phyloP scores from a whole-genome alignment of 352 stramenopile species.

The Thraustotheca clavata region DNA sequence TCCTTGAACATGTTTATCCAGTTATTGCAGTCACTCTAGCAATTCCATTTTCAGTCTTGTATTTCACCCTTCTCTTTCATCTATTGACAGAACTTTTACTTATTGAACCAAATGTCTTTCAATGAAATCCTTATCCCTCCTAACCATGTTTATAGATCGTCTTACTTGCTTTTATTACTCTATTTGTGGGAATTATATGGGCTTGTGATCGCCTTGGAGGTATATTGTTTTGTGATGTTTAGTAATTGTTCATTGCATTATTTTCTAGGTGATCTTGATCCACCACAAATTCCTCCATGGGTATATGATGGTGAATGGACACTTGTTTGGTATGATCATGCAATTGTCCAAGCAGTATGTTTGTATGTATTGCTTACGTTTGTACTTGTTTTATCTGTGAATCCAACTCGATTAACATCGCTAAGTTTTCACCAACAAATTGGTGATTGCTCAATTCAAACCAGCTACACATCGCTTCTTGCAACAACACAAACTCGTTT shows the following conservation, averaged over 20 bases:
- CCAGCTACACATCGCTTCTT: slow-evolving; percentile 51
- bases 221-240: neutral
- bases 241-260: neutral
- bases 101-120: neutral
- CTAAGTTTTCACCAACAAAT: slow-evolving; percentile 64
- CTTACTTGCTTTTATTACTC: neutral
- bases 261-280: neutral
- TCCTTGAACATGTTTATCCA: neutral
- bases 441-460: slow-evolving; percentile 53
- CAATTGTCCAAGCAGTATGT: slow-evolving; percentile 73
- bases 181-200: slow-evolving; percentile 3
- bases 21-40: neutral
- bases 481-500: slow-evolving; percentile 46
- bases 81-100: neutral
- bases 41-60: neutral
- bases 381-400: slow-evolving; percentile 49
- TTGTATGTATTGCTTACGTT: slow-evolving; percentile 52
- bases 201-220: slow-evolving; percentile 3
- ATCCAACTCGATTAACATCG: slow-evolving; percentile 63
- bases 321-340: slow-evolving; percentile 66
- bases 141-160: neutral
- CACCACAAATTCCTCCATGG: slow-evolving; percentile 22
- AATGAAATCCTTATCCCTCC: neutral
- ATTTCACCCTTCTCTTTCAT: neutral
- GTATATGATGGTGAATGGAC: slow-evolving; percentile 78